A percentile compares a stretch with the other conserved stretches of the same genome.
These are phyloP conservation scores for Salix arbutifolia DNA, from an alignment of 345 rosid genomes.

Conservation along the genomic window DNA sequence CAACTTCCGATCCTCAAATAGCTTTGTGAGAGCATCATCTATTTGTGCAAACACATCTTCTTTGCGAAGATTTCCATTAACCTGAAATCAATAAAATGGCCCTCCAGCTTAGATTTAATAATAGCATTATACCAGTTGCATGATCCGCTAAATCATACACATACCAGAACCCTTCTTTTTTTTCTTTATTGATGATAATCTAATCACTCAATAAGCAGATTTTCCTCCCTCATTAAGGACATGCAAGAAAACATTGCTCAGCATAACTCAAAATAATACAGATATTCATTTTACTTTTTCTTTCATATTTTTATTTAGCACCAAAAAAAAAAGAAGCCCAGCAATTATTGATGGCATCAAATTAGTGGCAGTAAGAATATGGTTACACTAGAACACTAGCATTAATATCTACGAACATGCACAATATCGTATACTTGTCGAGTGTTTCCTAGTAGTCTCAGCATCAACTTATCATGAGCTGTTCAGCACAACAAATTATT, in stretches of 20 bases:
- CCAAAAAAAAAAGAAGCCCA: background rate
- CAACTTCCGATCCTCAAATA: slow-evolving; percentile 37
- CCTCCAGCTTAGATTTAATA: background rate
- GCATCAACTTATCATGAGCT: background rate
- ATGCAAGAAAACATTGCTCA: background rate
- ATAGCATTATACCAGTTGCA: background rate
- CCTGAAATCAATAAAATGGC: slow-evolving; percentile 35
- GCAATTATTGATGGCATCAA: background rate
- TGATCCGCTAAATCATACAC: background rate
- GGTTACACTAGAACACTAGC: background rate
- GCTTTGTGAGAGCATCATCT: slow-evolving; percentile 41
- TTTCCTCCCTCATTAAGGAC: background rate
- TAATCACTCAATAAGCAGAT: background rate
- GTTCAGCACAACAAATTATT: background rate
- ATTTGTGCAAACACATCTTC: slow-evolving; percentile 57
- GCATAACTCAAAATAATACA: background rate
- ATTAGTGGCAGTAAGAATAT: background rate
- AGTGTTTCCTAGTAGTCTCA: background rate
- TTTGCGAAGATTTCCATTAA: slow-evolving; percentile 53
- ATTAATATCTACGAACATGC: background rate
- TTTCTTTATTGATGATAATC: background rate
- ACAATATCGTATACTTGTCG: background rate
- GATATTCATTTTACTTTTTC: background rate
- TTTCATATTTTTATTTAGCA: background rate
- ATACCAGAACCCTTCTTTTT: background rate